phyloP scores from a whole-genome alignment of 2,329 filamentous ascomycete genomes.

The Zymoseptoria ardabiliae region DNA sequence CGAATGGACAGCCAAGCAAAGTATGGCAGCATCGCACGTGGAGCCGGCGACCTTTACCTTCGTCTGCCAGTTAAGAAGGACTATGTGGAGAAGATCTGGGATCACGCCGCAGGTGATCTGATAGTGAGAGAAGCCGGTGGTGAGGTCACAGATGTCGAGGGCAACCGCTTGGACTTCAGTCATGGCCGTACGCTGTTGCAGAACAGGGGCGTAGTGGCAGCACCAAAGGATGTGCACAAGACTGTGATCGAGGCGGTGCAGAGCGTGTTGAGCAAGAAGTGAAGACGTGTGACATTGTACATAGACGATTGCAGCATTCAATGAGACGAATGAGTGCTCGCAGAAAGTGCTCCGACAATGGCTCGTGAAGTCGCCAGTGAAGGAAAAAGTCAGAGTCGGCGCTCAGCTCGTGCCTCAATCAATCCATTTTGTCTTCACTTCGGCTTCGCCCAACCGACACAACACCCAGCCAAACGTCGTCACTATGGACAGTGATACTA shows the following conservation, averaged over 20 bases:
- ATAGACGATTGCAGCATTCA: neutral
- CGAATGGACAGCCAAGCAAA: conserved; percentile 98
- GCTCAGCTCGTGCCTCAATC: too few relatives aligned
- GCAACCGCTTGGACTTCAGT: conserved; percentile 78
- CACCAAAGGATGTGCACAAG: conserved; percentile 66
- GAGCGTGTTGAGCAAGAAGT: conserved; percentile 57
- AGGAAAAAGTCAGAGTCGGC: too few relatives aligned
- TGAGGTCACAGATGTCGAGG: conserved; percentile 79
- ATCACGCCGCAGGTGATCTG: conserved; percentile 90
- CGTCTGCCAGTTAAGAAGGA: conserved; percentile 75
- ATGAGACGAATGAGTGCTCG: neutral
- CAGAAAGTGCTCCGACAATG: too few relatives aligned
- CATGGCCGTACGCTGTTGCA: conserved; percentile 75
- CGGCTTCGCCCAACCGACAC: too few relatives aligned
- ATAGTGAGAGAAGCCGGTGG: conserved; percentile 93
- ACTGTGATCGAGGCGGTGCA: conserved; percentile 76
- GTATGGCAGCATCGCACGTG: conserved; percentile 89
- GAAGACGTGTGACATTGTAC: conserved; percentile 1
- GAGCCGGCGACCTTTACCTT: conserved; percentile 90
- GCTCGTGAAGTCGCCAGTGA: too few relatives aligned
- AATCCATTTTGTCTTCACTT: too few relatives aligned
- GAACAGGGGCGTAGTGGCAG: conserved; percentile 92
- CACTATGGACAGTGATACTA: too few relatives aligned
- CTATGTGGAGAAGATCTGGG: conserved; percentile 99
- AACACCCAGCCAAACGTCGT: too few relatives aligned